These are phyloP conservation scores for Crithidia brevicula DNA, from an alignment of 208 protist species.

Conservation along the genomic window DNA sequence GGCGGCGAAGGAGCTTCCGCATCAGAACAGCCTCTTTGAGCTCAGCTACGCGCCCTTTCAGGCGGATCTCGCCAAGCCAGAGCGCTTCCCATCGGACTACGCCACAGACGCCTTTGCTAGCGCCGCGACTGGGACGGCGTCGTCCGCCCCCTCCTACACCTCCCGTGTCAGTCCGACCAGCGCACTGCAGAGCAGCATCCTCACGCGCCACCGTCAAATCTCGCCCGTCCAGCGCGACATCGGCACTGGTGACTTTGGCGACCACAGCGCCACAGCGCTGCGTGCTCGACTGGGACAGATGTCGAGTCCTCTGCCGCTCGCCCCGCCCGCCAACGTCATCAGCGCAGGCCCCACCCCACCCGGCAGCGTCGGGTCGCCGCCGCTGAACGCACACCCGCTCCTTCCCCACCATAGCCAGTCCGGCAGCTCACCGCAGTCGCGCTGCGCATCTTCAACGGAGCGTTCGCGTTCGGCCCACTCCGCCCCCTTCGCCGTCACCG, in stretches of 20 bases:
- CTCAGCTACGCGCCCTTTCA: slow-evolving; percentile 28
- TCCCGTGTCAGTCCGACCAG: neutral
- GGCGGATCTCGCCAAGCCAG: slow-evolving; percentile 15
- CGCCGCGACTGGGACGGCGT: neutral
- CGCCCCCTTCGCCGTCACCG: neutral
- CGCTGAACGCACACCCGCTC: too few species aligned
- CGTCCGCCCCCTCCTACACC: neutral
- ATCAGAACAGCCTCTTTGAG: slow-evolving; percentile 22
- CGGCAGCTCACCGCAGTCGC: slow-evolving; percentile 1
- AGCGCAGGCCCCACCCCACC: neutral
- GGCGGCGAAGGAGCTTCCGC: neutral
- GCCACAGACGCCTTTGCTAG: slow-evolving; percentile 9
- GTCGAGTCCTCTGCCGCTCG: slow-evolving; percentile 4
- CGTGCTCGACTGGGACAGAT: slow-evolving; percentile 8
- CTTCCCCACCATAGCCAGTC: too few species aligned
- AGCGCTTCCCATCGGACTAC: neutral
- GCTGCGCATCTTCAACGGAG: slow-evolving; percentile 1
- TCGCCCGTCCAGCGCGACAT: neutral
- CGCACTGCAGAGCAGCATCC: neutral
- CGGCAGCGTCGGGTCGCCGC: neutral
- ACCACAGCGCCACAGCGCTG: slow-evolving; percentile 4
- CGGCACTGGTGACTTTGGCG: neutral
- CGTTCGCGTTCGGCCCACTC: neutral
- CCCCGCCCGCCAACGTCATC: neutral
- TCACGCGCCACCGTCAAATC: neutral